phyloP scores from a whole-genome alignment of 2,329 filamentous ascomycete genomes.

The Cadophora sp. region DNA sequence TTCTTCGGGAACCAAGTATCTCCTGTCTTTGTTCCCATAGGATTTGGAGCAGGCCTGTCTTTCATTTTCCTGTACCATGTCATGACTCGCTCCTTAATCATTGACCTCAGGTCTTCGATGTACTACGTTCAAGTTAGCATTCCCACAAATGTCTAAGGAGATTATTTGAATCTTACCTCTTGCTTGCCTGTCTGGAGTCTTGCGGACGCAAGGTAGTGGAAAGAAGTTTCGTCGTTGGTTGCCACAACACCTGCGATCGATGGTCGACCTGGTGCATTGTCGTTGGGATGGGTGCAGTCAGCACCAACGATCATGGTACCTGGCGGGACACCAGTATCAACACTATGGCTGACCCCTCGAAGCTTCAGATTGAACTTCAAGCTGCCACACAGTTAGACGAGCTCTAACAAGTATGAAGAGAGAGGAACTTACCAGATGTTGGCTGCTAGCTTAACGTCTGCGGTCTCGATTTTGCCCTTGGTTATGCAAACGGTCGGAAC shows the following conservation, averaged over 20 bases:
- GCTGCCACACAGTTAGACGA: not conserved
- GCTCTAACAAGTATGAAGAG: not conserved
- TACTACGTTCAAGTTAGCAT: not conserved
- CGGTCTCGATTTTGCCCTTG: not conserved
- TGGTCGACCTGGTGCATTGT: slow-evolving; percentile 20
- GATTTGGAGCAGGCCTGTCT: not conserved
- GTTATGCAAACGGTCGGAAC: slow-evolving; percentile 29
- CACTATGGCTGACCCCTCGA: slow-evolving; percentile 34
- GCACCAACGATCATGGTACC: slow-evolving; percentile 50
- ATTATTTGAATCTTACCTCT: slow-evolving; percentile 18
- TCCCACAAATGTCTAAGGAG: too few relatives aligned
- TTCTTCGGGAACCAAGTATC: slow-evolving; percentile 2
- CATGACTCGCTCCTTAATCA: slow-evolving; percentile 27
- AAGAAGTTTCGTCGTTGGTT: not conserved
- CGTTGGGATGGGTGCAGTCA: slow-evolving; percentile 52
- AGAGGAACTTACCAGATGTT: slow-evolving; percentile 21
- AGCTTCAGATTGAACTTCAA: slow-evolving; percentile 41
- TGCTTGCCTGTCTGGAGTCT: slow-evolving; percentile 16
- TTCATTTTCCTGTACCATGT: not conserved
- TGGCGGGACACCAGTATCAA: slow-evolving; percentile 1
- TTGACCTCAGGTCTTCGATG: slow-evolving; percentile 14
- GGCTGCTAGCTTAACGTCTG: not conserved
- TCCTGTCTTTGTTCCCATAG: not conserved
- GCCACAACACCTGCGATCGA: slow-evolving; percentile 24
- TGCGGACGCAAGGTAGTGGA: slow-evolving; percentile 23